phyloP scores from a whole-genome alignment of 495 filamentous ascomycete genomes.

The Penicillium odoratum region DNA sequence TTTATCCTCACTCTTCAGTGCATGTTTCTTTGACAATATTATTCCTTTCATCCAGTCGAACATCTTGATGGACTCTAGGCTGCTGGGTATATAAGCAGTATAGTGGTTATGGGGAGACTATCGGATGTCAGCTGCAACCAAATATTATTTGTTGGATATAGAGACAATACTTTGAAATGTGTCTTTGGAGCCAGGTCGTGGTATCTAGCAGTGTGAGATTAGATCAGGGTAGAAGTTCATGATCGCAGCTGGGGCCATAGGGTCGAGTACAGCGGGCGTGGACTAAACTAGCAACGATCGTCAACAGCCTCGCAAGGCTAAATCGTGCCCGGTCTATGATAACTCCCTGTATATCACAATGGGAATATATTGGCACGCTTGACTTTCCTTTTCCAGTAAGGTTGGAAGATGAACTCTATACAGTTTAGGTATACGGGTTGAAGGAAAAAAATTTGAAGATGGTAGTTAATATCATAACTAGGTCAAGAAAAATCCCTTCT shows the following conservation, averaged over 20 bases:
- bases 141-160: no score
- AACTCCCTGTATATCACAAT: no score
- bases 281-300: not conserved
- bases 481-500: slow-evolving; percentile 1
- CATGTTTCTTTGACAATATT: not conserved
- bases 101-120: not conserved
- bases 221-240: not conserved
- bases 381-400: no score
- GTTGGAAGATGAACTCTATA: no score
- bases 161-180: no score
- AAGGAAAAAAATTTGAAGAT: not conserved
- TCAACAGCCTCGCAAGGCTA: not conserved
- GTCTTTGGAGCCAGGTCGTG: no score
- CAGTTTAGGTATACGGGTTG: no score
- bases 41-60: not conserved
- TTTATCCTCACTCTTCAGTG: not conserved
- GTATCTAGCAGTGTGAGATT: not conserved
- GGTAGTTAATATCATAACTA: not conserved
- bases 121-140: no score
- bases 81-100: not conserved
- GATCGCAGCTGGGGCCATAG: not conserved
- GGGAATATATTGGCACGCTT: no score
- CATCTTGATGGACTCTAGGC: not conserved
- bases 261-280: not conserved
- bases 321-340: no score